These are phyloP conservation scores for Phlebiopsis gigantea DNA, from an alignment of 768 basidiomycete genomes.

Conservation along the genomic window DNA sequence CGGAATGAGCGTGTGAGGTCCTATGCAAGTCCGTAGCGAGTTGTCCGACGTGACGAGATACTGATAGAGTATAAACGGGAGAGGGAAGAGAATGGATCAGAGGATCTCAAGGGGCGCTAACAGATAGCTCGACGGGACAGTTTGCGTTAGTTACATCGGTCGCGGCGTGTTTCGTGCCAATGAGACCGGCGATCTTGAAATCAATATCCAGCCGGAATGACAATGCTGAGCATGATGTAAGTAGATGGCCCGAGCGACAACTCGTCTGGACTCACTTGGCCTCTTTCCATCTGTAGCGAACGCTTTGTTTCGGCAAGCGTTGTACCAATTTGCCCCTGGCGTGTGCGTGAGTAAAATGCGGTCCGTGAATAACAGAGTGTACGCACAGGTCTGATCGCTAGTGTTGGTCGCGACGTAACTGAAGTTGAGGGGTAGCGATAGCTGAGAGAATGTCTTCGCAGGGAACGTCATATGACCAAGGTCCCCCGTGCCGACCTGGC, in stretches of 20 bases:
- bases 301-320: conserved; percentile 63
- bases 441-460: conserved; percentile 57
- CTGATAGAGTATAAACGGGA: background rate
- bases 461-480: conserved; percentile 54
- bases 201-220: conserved; percentile 61
- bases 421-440: conserved; percentile 78
- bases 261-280: conserved; percentile 50
- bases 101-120: too few species aligned
- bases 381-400: conserved; percentile 77
- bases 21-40: background rate
- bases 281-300: conserved; percentile 46
- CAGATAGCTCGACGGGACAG: conserved; percentile 65
- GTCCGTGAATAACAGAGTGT: conserved; percentile 6
- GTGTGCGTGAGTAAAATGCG: conserved; percentile 5
- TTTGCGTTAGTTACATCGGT: conserved; percentile 54
- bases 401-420: conserved; percentile 75
- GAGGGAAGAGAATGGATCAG: background rate
- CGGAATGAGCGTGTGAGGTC: background rate
- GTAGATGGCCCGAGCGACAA: too few species aligned
- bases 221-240: conserved; percentile 28
- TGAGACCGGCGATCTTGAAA: conserved; percentile 68
- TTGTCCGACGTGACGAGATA: background rate
- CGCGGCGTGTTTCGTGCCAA: conserved; percentile 44
- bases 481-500: conserved; percentile 64
- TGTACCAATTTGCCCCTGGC: conserved; percentile 69